A percentile compares a stretch with the other conserved stretches of the same genome.
Evolutionary conservation across 1,139 yeast species (phyloP).

Genomic region (Magnusiomyces magnusii): DNA sequence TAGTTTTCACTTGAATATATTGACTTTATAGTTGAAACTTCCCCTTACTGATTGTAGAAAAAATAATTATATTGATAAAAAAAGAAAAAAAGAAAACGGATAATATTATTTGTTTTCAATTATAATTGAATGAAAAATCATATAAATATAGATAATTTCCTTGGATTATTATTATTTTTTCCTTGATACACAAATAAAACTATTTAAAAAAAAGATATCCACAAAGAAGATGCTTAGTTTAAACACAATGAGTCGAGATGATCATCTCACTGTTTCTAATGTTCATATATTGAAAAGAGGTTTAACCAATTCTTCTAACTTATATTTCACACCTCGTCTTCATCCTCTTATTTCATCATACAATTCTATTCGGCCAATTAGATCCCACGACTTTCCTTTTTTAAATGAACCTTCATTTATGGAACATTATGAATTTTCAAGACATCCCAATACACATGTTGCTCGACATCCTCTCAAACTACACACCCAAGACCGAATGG

Average conservation of each 20-base stretch:
- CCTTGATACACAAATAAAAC: no score
- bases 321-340: background rate
- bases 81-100: no score
- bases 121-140: background rate
- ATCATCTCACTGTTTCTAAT: background rate
- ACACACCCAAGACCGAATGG: background rate
- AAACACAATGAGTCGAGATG: background rate
- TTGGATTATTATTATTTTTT: no score
- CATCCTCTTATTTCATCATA: background rate
- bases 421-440: background rate
- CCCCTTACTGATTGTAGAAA: background rate
- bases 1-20: no score
- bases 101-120: no score
- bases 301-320: background rate
- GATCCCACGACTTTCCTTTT: background rate
- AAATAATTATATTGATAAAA: background rate
- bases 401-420: constrained; percentile 4
- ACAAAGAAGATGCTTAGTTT: background rate
- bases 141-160: background rate
- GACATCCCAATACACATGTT: background rate
- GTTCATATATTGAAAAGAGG: background rate
- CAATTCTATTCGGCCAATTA: background rate
- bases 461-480: background rate
- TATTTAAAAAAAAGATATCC: no score
- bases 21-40: background rate